Evolutionary conservation across 129 eudicot genomes (phyloP).

Genomic region (Ambrosia trifida): DNA sequence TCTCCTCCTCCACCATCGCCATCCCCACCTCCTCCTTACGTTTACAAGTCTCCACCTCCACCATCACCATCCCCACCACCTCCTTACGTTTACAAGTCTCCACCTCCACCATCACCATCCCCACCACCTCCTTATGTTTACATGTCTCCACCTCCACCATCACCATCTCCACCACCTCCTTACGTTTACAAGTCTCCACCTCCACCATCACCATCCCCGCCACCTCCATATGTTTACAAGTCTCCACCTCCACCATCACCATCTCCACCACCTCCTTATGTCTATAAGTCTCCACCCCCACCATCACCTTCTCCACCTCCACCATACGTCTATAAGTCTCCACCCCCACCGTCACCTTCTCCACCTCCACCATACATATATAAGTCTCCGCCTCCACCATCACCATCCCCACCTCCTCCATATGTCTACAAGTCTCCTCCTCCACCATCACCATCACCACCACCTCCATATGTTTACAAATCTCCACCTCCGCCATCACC

Average conservation of each 20-base stretch:
- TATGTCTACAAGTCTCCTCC: constrained; percentile 15
- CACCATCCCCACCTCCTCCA: constrained; percentile 36
- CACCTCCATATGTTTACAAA: constrained; percentile 19
- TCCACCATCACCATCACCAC: constrained; percentile 28
- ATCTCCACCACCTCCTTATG: constrained; percentile 15
- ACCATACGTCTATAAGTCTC: constrained; percentile 16
- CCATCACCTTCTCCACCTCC: constrained; percentile 36
- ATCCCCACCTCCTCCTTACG: constrained; percentile 1
- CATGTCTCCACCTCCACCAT: constrained; percentile 32
- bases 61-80: constrained; percentile 21
- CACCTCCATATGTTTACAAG: constrained; percentile 18
- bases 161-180: constrained; percentile 20
- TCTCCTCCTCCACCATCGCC: constrained; percentile 19
- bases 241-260: constrained; percentile 34
- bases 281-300: constrained; percentile 20
- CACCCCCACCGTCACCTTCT: constrained; percentile 4
- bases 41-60: constrained; percentile 1
- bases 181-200: constrained; percentile 12
- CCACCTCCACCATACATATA: not conserved
- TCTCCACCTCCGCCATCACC: constrained; percentile 35
- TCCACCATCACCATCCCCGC: constrained; percentile 29
- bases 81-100: constrained; percentile 8
- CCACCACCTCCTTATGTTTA: constrained; percentile 8
- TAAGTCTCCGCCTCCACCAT: constrained; percentile 23
- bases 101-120: not conserved